These are phyloP conservation scores for Microsporum ferrugineum DNA, from an alignment of 2,329 filamentous ascomycete species.

Conservation along the genomic window DNA sequence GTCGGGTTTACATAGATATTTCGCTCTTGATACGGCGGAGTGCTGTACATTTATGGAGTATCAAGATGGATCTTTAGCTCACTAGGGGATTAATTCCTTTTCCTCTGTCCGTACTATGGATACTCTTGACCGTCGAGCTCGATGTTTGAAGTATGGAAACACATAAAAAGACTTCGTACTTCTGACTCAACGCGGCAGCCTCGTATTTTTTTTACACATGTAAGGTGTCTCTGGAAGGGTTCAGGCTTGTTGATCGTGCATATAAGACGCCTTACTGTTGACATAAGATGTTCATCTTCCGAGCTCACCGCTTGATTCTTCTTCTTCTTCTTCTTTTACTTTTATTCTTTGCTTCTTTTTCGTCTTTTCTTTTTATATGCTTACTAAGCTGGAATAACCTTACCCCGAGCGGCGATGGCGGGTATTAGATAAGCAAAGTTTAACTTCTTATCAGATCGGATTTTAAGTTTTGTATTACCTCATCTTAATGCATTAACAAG, in stretches of 20 bases:
- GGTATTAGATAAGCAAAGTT: not conserved
- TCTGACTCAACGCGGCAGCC: not conserved
- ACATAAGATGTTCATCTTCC: not conserved
- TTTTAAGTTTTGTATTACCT: not conserved
- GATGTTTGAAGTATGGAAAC: too few relatives aligned
- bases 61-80: too few relatives aligned
- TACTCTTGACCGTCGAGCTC: too few relatives aligned
- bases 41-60: too few relatives aligned
- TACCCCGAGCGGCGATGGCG: not conserved
- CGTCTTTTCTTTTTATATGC: not conserved
- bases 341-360: not conserved
- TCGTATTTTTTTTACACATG: too few relatives aligned
- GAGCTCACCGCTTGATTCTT: not conserved
- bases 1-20: not conserved
- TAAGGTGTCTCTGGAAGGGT: not conserved
- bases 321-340: not conserved
- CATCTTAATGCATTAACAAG: too few relatives aligned
- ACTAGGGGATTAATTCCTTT: too few relatives aligned
- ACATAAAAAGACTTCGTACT: too few relatives aligned
- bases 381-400: not conserved
- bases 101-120: too few relatives aligned
- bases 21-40: not conserved
- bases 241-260: not conserved
- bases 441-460: not conserved
- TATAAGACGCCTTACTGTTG: not conserved